Evolutionary conservation across 495 filamentous ascomycete genomes (phyloP).

Genomic region (Haplographium delicatum): DNA sequence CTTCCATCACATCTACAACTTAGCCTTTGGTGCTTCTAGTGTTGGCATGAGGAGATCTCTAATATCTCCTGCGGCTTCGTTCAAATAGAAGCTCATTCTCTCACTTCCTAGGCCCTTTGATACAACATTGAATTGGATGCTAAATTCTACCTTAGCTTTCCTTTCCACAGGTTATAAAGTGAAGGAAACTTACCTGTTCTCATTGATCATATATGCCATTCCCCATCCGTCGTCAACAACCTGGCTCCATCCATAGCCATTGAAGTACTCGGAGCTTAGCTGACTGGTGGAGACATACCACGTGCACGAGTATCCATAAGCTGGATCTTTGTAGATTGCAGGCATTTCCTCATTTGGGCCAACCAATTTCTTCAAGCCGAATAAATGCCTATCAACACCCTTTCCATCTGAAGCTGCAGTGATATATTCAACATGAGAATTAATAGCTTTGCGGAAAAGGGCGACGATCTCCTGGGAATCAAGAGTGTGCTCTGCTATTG

Average conservation of each 20-base stretch:
- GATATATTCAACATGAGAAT: slow-evolving; percentile 86
- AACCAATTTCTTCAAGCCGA: slow-evolving; percentile 90
- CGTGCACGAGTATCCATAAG: slow-evolving; percentile 73
- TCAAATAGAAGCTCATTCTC: slow-evolving; percentile 91
- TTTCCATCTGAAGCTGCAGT: slow-evolving; percentile 80
- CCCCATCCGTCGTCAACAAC: slow-evolving; percentile 95
- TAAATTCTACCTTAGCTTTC: slow-evolving; percentile 29
- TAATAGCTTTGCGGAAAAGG: slow-evolving; percentile 76
- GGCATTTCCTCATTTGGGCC: slow-evolving; percentile 78
- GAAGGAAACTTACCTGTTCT: slow-evolving; percentile 59
- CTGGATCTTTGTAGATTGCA: slow-evolving; percentile 78
- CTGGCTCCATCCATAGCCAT: slow-evolving; percentile 99
- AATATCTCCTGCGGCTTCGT: slow-evolving; percentile 86
- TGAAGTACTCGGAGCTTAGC: slow-evolving; percentile 94
- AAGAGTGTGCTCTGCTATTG: slow-evolving; percentile 64
- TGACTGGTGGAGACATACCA: slow-evolving; percentile 91
- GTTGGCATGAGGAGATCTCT: slow-evolving; percentile 84
- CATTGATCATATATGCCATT: slow-evolving; percentile 99
- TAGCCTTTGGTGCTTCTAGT: slow-evolving; percentile 78
- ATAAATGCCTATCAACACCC: slow-evolving; percentile 94
- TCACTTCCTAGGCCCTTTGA: slow-evolving; percentile 87
- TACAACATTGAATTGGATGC: slow-evolving; percentile 97
- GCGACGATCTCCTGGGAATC: slow-evolving; percentile 58
- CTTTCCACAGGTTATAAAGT: slow-evolving; percentile 27
- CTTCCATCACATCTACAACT: slow-evolving; percentile 63